These are phyloP conservation scores for Backusella mclennaniae DNA, from an alignment of 192 early-diverging fungal species.

Conservation along the genomic window DNA sequence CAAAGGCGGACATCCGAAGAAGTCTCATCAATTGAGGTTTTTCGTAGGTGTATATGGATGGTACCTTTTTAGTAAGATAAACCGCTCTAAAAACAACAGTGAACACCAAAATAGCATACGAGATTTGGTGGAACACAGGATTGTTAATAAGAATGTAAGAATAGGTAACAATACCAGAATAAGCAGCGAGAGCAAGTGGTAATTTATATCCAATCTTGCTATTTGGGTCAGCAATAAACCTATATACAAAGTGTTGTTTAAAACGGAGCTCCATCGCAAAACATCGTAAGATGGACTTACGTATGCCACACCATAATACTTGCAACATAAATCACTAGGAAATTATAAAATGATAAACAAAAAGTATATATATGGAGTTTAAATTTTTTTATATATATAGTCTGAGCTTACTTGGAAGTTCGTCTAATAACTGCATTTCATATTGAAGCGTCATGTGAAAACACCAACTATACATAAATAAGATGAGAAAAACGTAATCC, in stretches of 20 bases:
- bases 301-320: conserved; percentile 51
- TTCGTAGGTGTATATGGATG: conserved; percentile 16
- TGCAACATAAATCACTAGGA: conserved; percentile 56
- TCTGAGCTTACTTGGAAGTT: conserved; percentile 64
- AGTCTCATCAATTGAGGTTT: conserved; percentile 28
- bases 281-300: conserved; percentile 19
- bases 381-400: background rate
- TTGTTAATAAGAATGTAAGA: conserved; percentile 64
- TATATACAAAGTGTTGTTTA: conserved; percentile 24
- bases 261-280: background rate
- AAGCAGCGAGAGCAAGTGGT: conserved; percentile 48
- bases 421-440: conserved; percentile 74
- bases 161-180: conserved; percentile 51
- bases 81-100: conserved; percentile 46
- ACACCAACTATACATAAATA: conserved; percentile 41
- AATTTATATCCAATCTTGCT: conserved; percentile 39
- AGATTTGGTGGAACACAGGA: conserved; percentile 71
- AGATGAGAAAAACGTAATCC: background rate
- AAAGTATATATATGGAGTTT: background rate
- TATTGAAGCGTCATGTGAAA: conserved; percentile 80
- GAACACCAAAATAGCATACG: conserved; percentile 56
- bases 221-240: conserved; percentile 46
- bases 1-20: conserved; percentile 30
- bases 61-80: conserved; percentile 38
- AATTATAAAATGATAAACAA: background rate